Conservation (phyloP, 1,284 basidiomycete genomes). For the Austropuccinia psidii region DNA sequence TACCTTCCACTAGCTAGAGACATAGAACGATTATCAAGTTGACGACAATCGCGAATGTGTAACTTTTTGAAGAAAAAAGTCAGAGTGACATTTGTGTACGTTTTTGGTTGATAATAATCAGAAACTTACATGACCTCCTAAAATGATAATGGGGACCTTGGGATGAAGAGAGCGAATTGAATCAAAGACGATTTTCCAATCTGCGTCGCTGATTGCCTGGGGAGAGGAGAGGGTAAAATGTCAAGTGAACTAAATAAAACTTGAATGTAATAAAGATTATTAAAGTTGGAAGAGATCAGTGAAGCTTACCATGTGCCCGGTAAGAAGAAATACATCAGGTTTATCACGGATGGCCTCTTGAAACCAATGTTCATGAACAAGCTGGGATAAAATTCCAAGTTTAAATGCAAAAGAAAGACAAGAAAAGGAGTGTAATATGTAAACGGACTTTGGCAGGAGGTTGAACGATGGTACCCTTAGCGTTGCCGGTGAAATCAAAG, state of each 20-base stretch:
- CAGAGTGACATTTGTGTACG: neutral
- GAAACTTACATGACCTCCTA: constrained; percentile 55
- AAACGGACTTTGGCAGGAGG: constrained; percentile 54
- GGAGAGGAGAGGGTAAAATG: constrained; percentile 39
- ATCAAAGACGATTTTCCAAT: constrained; percentile 65
- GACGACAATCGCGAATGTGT: constrained; percentile 68
- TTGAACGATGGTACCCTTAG: constrained; percentile 55
- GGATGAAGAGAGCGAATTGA: constrained; percentile 66
- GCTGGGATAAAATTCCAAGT: neutral
- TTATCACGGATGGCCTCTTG: constrained; percentile 65
- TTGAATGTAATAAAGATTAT: constrained; percentile 49
- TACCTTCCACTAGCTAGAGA: constrained; percentile 71
- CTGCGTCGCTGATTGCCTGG: constrained; percentile 44
- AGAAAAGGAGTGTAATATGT: constrained; percentile 36
- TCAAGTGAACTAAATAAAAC: neutral
- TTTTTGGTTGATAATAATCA: neutral
- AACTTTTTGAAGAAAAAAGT: constrained; percentile 57
- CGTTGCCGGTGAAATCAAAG: constrained; percentile 62
- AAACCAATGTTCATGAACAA: constrained; percentile 54
- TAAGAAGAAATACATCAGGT: constrained; percentile 70
- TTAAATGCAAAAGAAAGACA: neutral
- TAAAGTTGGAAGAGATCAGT: neutral
- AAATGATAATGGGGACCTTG: constrained; percentile 65
- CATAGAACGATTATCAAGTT: constrained; percentile 60
- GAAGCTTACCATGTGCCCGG: constrained; percentile 52